phyloP scores from a whole-genome alignment of 2,329 filamentous ascomycete species.

The Talaromyces sp. region DNA sequence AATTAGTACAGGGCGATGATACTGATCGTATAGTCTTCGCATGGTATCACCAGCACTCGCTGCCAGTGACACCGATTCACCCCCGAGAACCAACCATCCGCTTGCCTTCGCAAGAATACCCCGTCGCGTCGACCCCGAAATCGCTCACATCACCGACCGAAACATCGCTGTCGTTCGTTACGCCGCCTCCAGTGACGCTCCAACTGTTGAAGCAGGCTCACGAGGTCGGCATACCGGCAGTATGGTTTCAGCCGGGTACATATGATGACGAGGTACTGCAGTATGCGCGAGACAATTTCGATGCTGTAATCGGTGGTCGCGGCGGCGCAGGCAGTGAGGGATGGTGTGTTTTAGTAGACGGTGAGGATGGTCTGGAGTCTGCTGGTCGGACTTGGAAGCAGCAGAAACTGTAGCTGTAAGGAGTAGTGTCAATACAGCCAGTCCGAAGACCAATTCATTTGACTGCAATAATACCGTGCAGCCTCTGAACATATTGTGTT shows the following conservation, averaged over 20 bases:
- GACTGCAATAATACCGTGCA: background rate
- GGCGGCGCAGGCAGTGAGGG: constrained; percentile 66
- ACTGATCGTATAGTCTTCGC: constrained; percentile 62
- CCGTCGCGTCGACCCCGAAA: constrained; percentile 62
- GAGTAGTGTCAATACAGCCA: no score
- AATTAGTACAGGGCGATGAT: constrained; percentile 12
- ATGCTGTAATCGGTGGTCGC: constrained; percentile 63
- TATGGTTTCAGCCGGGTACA: constrained; percentile 89
- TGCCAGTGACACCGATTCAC: constrained; percentile 81
- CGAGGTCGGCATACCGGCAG: constrained; percentile 64
- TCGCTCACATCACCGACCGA: constrained; percentile 62
- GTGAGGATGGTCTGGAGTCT: constrained; percentile 56
- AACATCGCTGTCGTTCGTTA: constrained; percentile 81
- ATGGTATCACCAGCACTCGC: constrained; percentile 76
- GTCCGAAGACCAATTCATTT: no score
- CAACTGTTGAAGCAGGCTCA: constrained; percentile 73
- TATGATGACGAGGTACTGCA: constrained; percentile 72
- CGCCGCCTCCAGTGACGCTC: constrained; percentile 73
- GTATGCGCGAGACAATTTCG: constrained; percentile 66
- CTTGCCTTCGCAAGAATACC: constrained; percentile 57
- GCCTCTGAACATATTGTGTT: no score
- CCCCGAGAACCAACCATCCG: constrained; percentile 63
- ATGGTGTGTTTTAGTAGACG: constrained; percentile 86
- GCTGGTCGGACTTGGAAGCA: constrained; percentile 53
- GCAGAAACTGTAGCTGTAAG: constrained; percentile 37